phyloP scores from a whole-genome alignment of 805 yeast genomes.

The Ascoidea asiatica region DNA sequence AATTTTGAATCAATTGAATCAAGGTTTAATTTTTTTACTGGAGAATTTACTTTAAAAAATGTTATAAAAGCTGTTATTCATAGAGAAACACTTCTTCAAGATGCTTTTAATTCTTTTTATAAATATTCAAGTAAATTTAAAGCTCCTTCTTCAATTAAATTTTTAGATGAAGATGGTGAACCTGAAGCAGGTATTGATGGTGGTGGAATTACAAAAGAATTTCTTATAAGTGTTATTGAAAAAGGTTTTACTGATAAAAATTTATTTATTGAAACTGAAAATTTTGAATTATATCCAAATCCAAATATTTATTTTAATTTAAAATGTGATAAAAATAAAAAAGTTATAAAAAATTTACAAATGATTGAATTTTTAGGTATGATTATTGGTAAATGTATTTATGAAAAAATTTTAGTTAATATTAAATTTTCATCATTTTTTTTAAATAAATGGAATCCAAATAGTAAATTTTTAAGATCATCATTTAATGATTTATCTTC shows the following conservation, averaged over 20 bases:
- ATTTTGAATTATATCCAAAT: constrained; percentile 64
- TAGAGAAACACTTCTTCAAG: constrained; percentile 59
- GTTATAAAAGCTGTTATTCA: constrained; percentile 36
- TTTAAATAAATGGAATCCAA: constrained; percentile 47
- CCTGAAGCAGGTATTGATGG: constrained; percentile 92
- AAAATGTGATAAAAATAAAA: constrained; percentile 12
- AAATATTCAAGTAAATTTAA: constrained; percentile 44
- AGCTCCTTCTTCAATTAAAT: constrained; percentile 44
- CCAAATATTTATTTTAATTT: constrained; percentile 32
- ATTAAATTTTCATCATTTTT: constrained; percentile 80
- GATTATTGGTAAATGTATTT: constrained; percentile 79
- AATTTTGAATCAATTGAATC: constrained; percentile 9
- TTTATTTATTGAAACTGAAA: constrained; percentile 29
- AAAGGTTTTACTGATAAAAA: constrained; percentile 45
- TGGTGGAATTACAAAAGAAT: constrained; percentile 90
- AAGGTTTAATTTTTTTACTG: constrained; percentile 9
- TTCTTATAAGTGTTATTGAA: constrained; percentile 56
- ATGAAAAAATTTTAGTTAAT: constrained; percentile 71
- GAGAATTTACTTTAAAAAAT: constrained; percentile 10
- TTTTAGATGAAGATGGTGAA: constrained; percentile 56
- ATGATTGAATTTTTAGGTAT: constrained; percentile 57
- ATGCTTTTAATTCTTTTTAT: constrained; percentile 53
- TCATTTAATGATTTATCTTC: constrained; percentile 70
- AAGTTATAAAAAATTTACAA: constrained; percentile 17
- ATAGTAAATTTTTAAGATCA: constrained; percentile 26